Percentiles rank a stretch among this genome's conserved stretches.
Evolutionary conservation across 257 asterid genomes (phyloP).

Genomic region (Petunia axillaris): DNA sequence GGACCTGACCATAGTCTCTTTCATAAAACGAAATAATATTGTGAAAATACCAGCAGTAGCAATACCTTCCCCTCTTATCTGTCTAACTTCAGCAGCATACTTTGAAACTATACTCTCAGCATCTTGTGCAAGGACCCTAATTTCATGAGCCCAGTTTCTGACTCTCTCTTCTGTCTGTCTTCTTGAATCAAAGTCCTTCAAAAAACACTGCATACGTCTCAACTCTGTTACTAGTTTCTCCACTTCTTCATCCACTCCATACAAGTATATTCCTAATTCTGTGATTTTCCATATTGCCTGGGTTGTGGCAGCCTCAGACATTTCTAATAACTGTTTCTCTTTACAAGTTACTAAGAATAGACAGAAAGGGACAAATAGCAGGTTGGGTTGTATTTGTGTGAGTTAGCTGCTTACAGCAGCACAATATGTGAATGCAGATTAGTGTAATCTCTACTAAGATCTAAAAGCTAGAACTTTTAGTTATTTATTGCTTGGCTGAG

Average conservation of each 20-base stretch:
- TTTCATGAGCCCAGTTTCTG: not conserved
- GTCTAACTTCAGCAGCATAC: not conserved
- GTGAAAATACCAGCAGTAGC: not conserved
- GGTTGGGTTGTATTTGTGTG: not conserved
- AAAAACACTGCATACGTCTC: not conserved
- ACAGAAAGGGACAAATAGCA: not conserved
- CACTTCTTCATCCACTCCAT: slow-evolving; percentile 22
- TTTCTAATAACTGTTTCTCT: not conserved
- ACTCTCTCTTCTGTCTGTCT: not conserved
- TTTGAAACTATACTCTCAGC: slow-evolving; percentile 11
- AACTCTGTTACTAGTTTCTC: slow-evolving; percentile 7
- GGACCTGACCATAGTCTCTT: not conserved
- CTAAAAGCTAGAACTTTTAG: not conserved
- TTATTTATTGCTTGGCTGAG: not conserved
- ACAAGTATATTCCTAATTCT: slow-evolving; percentile 1
- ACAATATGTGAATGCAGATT: too few species aligned
- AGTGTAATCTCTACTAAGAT: too few species aligned
- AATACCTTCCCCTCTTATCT: not conserved
- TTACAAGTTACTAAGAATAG: too few species aligned
- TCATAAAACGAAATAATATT: not conserved
- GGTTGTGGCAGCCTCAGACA: not conserved
- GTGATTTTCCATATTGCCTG: not conserved
- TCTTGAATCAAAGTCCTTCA: slow-evolving; percentile 14
- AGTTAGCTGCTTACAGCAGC: not conserved
- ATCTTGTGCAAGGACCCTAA: slow-evolving; percentile 14